These are phyloP conservation scores for Lactifluus pinguis DNA, from an alignment of 768 basidiomycete species.

Conservation along the genomic window DNA sequence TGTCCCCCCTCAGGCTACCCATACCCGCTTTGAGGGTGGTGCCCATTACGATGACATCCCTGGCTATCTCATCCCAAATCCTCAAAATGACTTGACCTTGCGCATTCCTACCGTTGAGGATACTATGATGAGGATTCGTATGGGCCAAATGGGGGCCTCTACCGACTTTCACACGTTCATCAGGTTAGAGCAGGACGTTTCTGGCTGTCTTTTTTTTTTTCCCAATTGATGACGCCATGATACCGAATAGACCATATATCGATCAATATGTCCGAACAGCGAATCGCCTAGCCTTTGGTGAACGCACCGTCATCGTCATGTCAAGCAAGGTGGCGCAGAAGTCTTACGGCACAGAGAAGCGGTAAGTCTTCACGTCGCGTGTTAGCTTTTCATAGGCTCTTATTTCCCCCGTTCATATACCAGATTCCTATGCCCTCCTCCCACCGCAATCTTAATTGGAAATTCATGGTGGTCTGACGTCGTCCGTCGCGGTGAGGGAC, in stretches of 20 bases:
- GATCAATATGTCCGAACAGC: constrained; percentile 78
- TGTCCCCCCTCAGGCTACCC: constrained; percentile 64
- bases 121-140: constrained; percentile 54
- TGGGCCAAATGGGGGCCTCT: constrained; percentile 43
- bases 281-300: constrained; percentile 84
- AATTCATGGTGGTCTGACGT: constrained; percentile 92
- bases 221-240: constrained; percentile 4
- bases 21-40: constrained; percentile 47
- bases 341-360: constrained; percentile 92
- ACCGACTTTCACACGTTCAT: constrained; percentile 77
- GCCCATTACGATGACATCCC: constrained; percentile 51
- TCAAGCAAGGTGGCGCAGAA: constrained; percentile 98
- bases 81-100: constrained; percentile 48
- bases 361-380: constrained; percentile 37
- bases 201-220: not conserved
- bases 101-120: constrained; percentile 57
- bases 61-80: constrained; percentile 43
- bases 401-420: constrained; percentile 18
- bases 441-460: constrained; percentile 89
- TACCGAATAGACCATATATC: constrained; percentile 53
- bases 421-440: constrained; percentile 88
- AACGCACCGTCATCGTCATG: constrained; percentile 92
- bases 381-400: not conserved
- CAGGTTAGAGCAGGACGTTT: constrained; percentile 36
- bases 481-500: constrained; percentile 61